Evolutionary conservation across 805 yeast genomes (phyloP), one percentile per base, ranked within the genome.

Genomic region (Sungouiozyma ichnusensis): DNA sequence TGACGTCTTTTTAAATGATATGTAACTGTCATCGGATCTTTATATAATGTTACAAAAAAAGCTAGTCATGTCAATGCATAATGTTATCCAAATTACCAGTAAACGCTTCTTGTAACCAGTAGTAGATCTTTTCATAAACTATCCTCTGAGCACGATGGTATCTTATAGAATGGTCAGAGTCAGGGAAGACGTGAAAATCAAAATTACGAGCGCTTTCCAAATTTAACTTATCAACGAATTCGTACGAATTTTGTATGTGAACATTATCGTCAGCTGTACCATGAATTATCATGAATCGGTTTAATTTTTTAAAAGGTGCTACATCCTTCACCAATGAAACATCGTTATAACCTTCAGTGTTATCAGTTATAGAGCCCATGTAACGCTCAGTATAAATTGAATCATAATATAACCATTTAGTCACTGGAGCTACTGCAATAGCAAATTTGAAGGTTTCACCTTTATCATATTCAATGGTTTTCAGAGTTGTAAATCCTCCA

Each of bases 171-270:
- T 92, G 98, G 56, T 88, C 90, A 18, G 94, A 83, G 60, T 92
- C 98, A 0, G 98, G 97, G 64, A 81, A 92, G 13, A 87, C 73
- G 51, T 80, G 87, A 66, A 87, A 69, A 54, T 92, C 98, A 55
- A 79, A 92, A 55, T 84, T 84, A 44, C 75, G 79, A n/a, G 82
- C 73, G 20, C 58, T 57, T 6, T 58, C 54, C 3, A 61, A 19
- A 52, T 81, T 74, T 43, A 84, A 69, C 19, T 72, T 60, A 55
- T 84, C 88, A 9, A 83, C 42, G 11, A 83, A 64, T 55, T 73
- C 72, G 44, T 73, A 67, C 2, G 84, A 72, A 56, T 84, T 83
- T 53, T 81, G 86, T 41, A 80, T 65, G 60, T 84, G 94, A 15
- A 84, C 94, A 55, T 84, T 84, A 52, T 84, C 94, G 60, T 84